Conservation (phyloP, 331 rosid genomes). For the Malus hybrid region DNA sequence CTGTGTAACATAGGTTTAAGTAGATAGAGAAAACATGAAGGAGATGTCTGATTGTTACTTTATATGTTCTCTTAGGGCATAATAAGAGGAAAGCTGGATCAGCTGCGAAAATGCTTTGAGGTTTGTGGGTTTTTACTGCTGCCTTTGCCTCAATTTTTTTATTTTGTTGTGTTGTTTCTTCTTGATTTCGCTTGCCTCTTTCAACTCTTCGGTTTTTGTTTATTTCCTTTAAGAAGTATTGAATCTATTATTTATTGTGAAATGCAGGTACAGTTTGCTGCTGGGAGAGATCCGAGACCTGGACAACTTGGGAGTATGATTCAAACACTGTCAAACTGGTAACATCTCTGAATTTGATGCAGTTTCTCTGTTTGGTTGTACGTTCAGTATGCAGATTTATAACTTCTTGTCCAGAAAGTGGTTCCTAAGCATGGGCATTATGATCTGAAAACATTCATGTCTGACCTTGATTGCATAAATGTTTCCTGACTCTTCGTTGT, state of each 20-base stretch:
- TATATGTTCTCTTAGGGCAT: constrained; percentile 53
- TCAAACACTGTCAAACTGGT: constrained; percentile 87
- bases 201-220: background rate
- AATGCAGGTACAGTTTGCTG: constrained; percentile 92
- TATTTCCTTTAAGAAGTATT: background rate
- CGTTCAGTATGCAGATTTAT: background rate
- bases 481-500: background rate
- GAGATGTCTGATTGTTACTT: constrained; percentile 2
- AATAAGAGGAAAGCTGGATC: constrained; percentile 89
- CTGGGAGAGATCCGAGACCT: constrained; percentile 93
- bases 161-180: background rate
- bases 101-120: constrained; percentile 87
- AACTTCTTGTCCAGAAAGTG: background rate
- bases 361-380: background rate
- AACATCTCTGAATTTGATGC: constrained; percentile 16
- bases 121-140: constrained; percentile 23
- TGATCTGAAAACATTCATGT: background rate
- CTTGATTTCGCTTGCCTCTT: background rate
- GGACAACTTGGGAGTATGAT: constrained; percentile 91
- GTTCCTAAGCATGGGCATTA: background rate
- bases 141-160: background rate
- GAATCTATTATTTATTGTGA: background rate
- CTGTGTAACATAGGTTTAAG: too few species aligned
- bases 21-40: background rate
- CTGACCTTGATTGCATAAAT: background rate